A percentile compares a stretch with the other conserved stretches of the same genome.
Evolutionary conservation across 2,329 filamentous ascomycete species (phyloP).

Genomic region (Simplicillium aogashimaense): DNA sequence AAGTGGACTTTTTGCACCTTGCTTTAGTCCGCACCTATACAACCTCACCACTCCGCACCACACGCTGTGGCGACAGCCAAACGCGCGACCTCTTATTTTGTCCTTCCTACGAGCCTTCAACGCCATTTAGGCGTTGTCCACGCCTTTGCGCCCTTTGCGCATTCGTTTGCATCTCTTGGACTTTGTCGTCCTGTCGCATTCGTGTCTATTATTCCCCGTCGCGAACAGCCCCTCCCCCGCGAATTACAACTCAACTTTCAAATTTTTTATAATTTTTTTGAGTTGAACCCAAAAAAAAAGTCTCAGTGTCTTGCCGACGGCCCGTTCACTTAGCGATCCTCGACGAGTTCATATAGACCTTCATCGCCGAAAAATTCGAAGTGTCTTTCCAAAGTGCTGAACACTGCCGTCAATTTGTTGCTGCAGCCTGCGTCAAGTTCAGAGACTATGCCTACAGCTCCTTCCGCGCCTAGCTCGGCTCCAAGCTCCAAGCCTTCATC

Average conservation of each 20-base stretch:
- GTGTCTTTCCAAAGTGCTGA: not conserved
- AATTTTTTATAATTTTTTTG: not conserved
- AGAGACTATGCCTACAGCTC: slow-evolving; percentile 22
- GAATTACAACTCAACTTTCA: not conserved
- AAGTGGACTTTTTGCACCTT: not conserved
- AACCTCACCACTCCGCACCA: slow-evolving; percentile 3
- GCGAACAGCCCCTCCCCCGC: not conserved
- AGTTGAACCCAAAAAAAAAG: too few relatives aligned
- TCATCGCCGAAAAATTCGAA: not conserved
- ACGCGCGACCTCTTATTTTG: slow-evolving; percentile 11
- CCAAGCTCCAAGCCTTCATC: slow-evolving; percentile 40
- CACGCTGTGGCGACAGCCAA: slow-evolving; percentile 9
- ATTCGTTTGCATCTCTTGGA: not conserved
- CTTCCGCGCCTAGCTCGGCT: slow-evolving; percentile 28
- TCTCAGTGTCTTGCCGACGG: not conserved
- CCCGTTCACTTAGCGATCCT: not conserved
- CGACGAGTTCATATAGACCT: not conserved
- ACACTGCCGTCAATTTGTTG: not conserved
- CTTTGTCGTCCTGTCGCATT: not conserved
- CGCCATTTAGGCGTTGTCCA: slow-evolving; percentile 12
- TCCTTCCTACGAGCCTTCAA: slow-evolving; percentile 8
- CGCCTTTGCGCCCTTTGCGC: slow-evolving; percentile 9
- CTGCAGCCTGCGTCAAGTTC: not conserved
- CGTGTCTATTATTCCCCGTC: not conserved
- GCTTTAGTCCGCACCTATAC: not conserved